Evolutionary conservation across 2,329 filamentous ascomycete species (phyloP), one percentile per base, ranked within the genome.

Genomic region (Beauveria sp.): DNA sequence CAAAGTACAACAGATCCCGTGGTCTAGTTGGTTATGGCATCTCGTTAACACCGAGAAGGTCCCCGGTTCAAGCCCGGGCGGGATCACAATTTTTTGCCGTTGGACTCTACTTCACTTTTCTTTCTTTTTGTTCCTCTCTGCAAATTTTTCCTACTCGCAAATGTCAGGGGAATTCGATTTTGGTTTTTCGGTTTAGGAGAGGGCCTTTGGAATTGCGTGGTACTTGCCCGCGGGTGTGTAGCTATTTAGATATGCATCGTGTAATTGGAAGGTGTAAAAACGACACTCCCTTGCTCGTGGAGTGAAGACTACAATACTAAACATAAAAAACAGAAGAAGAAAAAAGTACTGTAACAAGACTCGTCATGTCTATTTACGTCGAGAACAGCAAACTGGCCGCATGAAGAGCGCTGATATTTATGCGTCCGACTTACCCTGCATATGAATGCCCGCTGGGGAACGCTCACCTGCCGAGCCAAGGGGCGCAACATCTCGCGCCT

Each of bases 1-100:
- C 16, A 43, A 43, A 58, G 1, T 42, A 42, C 20, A 5, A 52
- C 10, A 0, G 71, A 71, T 74, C 74, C 65, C 70, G 72, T 74
- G 71, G 72, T 74, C 71, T 73, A 74, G 72, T 70, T 73, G 72
- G 72, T 74, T 67, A 74, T 74, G 71, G 71, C 70, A 72, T 73
- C 70, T 73, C 71, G 71, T 66, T 74, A 73, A 73, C 72, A 73
- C 71, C 72, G 71, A 73, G 70, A 73, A 72, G 71, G 71, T 73
- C 72, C 71, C 71, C 71, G 71, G 71, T 74, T 74, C 72, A 65
- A 74, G 70, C 71, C 71, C 71, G 71, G 71, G 72, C 72, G 71
- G 66, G 73, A 74, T 68, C 72, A 73, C 61, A 24, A 24, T 8
- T 38, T 63, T 70, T 66, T 62, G 18, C 38, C 9, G 1, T 3